Base-by-base conservation (phyloP, 345 rosid species). In the Hibiscus tridactylites region DNA sequence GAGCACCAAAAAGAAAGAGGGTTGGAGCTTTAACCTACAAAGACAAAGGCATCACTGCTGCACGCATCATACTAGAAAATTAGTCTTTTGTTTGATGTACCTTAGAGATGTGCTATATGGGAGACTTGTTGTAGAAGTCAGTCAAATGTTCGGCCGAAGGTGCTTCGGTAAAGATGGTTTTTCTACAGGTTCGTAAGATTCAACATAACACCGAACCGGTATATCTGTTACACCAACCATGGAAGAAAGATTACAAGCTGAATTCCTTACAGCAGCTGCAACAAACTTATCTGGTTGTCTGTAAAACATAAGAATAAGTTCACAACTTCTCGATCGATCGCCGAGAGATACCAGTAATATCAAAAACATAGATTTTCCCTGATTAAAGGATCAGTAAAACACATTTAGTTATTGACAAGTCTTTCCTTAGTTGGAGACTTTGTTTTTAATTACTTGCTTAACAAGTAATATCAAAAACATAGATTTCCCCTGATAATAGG, bases 1-100 rank as follows among this genome's bases (percentile, higher is more conserved):
- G 79, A 70, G 91, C 85, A 68, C 99, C 97, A 47, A 92, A 63
- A 68, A 95, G 92, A 79, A 95, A 83, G 59, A 92, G 70, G 59
- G 90, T 85, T 2, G 99, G 99, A 62, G 97, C 81, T 83, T 95
- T 95, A 74, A 89, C 97, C 99, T 95, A 81, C 73, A 81, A 26
- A 68, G 15, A 63, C 61, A 6, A 31, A 31, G 3, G 21, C 21
- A 31, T 61, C 8, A 5, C 42, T 37, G 33, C 3, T 31, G 33
- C 3, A 31, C 33, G 33, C 69, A 33, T 19, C 6, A 3, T 31
- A 6, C 24, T 50, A 8, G 75, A 57, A 73, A 57, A 33, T 15
- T 2, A 49, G n/a, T 21, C 46, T 46, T 58, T 57, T 9, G 6
- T 2, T 65, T 19, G 49, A 12, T 73, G 74, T 81, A 93, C 96